phyloP scores from a whole-genome alignment of 257 asterid genomes.

The Nicotiana paniculata region DNA sequence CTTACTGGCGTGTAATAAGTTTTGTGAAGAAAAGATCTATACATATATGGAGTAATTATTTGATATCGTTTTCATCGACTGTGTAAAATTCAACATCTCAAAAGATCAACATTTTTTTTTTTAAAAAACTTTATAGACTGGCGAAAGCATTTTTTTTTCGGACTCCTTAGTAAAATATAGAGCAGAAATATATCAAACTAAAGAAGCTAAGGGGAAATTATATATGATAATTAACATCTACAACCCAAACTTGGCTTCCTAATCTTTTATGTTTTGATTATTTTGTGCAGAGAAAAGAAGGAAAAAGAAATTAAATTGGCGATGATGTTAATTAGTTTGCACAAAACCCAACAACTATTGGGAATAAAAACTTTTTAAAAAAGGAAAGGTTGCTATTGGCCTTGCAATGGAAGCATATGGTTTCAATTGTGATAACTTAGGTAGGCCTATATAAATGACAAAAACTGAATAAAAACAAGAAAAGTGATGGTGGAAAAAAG shows the following conservation, averaged over 20 bases:
- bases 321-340: background rate
- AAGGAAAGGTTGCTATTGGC: background rate
- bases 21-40: background rate
- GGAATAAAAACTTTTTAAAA: background rate
- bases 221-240: background rate
- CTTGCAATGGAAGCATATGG: conserved; percentile 11
- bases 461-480: background rate
- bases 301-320: background rate
- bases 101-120: background rate
- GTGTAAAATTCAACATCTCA: background rate
- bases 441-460: conserved; percentile 5
- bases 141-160: background rate
- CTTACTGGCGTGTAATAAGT: background rate
- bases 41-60: no score
- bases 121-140: background rate
- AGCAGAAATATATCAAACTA: background rate
- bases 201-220: background rate
- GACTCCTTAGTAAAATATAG: background rate
- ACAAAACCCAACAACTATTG: background rate
- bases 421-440: conserved; percentile 10
- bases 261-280: background rate
- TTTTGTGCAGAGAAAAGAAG: background rate
- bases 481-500: background rate
- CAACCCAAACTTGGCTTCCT: background rate
- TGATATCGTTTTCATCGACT: no score